Evolutionary conservation across 1,284 basidiomycete species (phyloP).

Genomic region (Microbotryum silenes-acaulis): DNA sequence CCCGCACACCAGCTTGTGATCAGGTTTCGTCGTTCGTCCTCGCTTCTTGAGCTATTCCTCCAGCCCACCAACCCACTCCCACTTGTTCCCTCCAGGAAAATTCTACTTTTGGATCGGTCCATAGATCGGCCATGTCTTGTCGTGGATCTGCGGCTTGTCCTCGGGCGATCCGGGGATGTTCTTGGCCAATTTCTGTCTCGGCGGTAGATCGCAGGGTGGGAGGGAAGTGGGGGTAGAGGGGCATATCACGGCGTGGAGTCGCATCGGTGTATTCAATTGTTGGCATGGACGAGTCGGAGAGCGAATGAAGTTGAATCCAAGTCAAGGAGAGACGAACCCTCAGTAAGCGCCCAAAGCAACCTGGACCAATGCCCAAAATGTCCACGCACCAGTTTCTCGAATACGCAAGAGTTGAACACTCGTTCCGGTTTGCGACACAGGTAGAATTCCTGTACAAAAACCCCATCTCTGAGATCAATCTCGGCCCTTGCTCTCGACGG

Average conservation of each 20-base stretch:
- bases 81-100: neutral
- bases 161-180: slow-evolving; percentile 83
- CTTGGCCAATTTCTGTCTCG: slow-evolving; percentile 72
- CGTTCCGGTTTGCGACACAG: slow-evolving; percentile 85
- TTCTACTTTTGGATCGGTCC: slow-evolving; percentile 34
- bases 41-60: too few relatives aligned
- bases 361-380: neutral
- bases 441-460: slow-evolving; percentile 64
- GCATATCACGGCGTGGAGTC: neutral
- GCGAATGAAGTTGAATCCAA: neutral
- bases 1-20: too few relatives aligned
- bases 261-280: slow-evolving; percentile 4
- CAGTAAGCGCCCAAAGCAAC: too few relatives aligned
- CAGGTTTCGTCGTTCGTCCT: too few relatives aligned
- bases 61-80: too few relatives aligned
- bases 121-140: slow-evolving; percentile 55
- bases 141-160: slow-evolving; percentile 80
- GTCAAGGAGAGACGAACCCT: neutral
- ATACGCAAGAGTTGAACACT: slow-evolving; percentile 87
- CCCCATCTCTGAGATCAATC: too few relatives aligned
- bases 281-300: neutral
- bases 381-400: slow-evolving; percentile 65
- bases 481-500: neutral
- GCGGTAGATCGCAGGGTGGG: slow-evolving; percentile 5
- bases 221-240: neutral